These are phyloP conservation scores for Alternaria burnsii DNA, from an alignment of 2,329 filamentous ascomycete genomes.

Conservation along the genomic window DNA sequence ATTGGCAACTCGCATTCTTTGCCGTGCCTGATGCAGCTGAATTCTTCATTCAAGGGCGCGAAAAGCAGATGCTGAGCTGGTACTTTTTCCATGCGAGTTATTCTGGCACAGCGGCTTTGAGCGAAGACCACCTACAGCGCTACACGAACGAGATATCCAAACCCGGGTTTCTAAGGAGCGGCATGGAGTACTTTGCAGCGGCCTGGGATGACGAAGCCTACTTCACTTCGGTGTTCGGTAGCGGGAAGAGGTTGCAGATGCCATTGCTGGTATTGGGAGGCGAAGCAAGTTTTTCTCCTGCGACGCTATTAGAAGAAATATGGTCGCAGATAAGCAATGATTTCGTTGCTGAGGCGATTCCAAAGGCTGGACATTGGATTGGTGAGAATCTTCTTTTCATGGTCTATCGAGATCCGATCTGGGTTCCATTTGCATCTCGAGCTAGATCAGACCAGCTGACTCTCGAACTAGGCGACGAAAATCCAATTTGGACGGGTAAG, in stretches of 20 bases:
- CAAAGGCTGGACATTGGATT: conserved; percentile 5
- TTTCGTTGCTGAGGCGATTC: background rate
- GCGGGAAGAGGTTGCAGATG: background rate
- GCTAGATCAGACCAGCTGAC: background rate
- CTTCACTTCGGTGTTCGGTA: background rate
- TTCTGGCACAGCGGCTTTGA: conserved; percentile 50
- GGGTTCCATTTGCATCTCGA: background rate
- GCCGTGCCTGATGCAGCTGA: conserved; percentile 58
- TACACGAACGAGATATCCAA: conserved; percentile 54
- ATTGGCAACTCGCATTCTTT: conserved; percentile 55
- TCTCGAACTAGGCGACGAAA: background rate
- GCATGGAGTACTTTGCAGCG: conserved; percentile 51
- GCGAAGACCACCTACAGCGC: conserved; percentile 51
- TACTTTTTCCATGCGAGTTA: conserved; percentile 59
- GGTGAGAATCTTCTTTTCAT: background rate
- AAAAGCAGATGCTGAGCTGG: conserved; percentile 57
- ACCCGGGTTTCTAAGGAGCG: conserved; percentile 41
- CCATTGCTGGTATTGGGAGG: background rate
- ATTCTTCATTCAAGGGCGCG: conserved; percentile 56
- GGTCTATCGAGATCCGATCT: background rate
- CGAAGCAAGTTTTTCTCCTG: background rate
- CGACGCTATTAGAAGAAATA: background rate
- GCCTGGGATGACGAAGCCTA: background rate
- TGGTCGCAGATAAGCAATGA: background rate
- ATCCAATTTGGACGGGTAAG: background rate